Evolutionary conservation across 2,329 filamentous ascomycete genomes (phyloP), one percentile per base, ranked within the genome.

Genomic region (Thelonectria blattea): DNA sequence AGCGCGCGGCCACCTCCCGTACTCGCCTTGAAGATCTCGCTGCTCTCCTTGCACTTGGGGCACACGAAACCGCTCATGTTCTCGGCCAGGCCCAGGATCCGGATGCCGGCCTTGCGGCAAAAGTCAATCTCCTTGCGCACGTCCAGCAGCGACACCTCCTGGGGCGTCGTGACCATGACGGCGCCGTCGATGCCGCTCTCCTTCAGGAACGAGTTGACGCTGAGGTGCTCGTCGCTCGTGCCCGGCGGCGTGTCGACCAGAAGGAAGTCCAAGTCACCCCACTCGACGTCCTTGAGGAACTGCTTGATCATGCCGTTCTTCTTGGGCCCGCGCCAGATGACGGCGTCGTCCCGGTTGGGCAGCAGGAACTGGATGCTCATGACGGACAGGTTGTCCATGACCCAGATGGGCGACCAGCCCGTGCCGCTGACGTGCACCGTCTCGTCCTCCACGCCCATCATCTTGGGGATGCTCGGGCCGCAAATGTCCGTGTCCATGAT

Each of bases 311-410:
- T 79, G 0, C 95, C 95, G 72, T 98, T 99, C 85, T 99, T 99
- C 85, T 99, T 99, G 3, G 95, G 91, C 0, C 95, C 95, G 52
- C 95, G 86, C 95, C 95, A 99, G 67, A 99, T 99, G 42, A 99
- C 89, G 3, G 95, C 95, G 73, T 97, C 93, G 75, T 99, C 94
- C 48, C 91, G 85, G 71, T 92, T 92, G 0, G 95, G 95, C 47
- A 99, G 82, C 92, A 99, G 96, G 75, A 99, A 99, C 76, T 99
- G 95, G 65, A 99, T 92, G 71, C 91, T 95, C 94, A 99, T 98
- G 52, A 97, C 92, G 2, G 90, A 91, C 3, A 99, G 81, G 70
- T 98, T 99, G 70, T 98, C 95, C 69, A 89, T 86, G 15, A 97
- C 93, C 91, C 93, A 98, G 14, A 98, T 94, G 0, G 95, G 95